A percentile compares a stretch with the other conserved stretches of the same genome.
Conservation (phyloP, 805 yeast genomes). For the Candida patagonica region DNA sequence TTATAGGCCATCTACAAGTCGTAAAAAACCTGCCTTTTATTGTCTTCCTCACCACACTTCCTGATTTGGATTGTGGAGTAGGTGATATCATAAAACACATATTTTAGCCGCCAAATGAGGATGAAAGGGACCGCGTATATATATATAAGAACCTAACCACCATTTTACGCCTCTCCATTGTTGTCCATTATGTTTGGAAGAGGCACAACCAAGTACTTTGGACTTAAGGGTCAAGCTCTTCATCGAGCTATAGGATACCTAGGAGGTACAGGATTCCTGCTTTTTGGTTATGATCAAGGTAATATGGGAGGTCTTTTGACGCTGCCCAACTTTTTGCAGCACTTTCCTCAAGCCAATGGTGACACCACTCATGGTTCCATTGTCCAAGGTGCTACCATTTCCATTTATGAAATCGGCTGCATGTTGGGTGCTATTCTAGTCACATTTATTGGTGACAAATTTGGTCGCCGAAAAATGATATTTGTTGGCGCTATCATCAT, state of each 20-base stretch:
- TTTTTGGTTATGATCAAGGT: constrained; percentile 68
- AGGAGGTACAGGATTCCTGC: constrained; percentile 27
- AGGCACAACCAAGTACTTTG: constrained; percentile 7
- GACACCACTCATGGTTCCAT: too few relatives aligned
- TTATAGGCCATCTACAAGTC: too few relatives aligned
- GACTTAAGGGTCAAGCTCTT: constrained; percentile 14
- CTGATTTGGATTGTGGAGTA: too few relatives aligned
- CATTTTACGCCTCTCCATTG: too few relatives aligned
- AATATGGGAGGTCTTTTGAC: constrained; percentile 71
- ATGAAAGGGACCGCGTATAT: too few relatives aligned
- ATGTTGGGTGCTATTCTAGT: constrained; percentile 40
- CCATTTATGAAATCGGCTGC: constrained; percentile 41
- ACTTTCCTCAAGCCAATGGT: constrained; percentile 15
- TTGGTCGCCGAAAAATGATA: constrained; percentile 41
- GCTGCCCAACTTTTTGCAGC: constrained; percentile 29
- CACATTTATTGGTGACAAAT: constrained; percentile 38
- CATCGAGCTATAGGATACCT: constrained; percentile 15
- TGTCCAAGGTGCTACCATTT: constrained; percentile 16
- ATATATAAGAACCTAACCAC: too few relatives aligned
- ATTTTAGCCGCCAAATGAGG: too few relatives aligned
- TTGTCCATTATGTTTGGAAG: constrained; percentile 17
- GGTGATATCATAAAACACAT: too few relatives aligned
- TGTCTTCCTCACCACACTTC: too few relatives aligned
- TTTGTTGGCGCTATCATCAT: constrained; percentile 40
- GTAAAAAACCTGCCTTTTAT: too few relatives aligned